These are phyloP conservation scores for Parietichytrium sp. DNA, from an alignment of 108 stramenopile genomes.

Conservation along the genomic window DNA sequence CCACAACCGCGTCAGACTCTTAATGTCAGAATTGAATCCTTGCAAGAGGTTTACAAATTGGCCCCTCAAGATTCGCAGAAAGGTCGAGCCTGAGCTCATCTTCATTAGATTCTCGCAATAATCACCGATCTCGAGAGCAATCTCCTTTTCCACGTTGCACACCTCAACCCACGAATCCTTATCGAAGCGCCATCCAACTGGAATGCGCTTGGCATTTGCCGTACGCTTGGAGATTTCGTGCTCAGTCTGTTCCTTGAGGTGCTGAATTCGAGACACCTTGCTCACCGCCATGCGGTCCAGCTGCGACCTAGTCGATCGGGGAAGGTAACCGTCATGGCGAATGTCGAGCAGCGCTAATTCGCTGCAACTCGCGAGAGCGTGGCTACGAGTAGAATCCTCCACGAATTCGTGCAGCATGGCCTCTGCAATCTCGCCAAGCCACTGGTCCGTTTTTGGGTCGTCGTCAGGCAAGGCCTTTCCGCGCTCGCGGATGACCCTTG, in stretches of 20 bases:
- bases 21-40: background rate
- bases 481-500: background rate
- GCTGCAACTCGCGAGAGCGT: background rate
- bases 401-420: slow-evolving; percentile 33
- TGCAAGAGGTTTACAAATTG: background rate
- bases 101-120: background rate
- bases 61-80: background rate
- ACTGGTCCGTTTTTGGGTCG: background rate
- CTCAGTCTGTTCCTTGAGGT: background rate
- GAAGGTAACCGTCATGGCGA: slow-evolving; percentile 2
- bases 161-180: slow-evolving; percentile 18
- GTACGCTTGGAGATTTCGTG: background rate
- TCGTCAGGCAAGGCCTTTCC: background rate
- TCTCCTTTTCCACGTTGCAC: slow-evolving; percentile 9
- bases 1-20: background rate
- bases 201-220: slow-evolving; percentile 30
- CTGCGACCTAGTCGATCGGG: background rate
- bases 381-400: slow-evolving; percentile 18
- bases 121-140: slow-evolving; percentile 25
- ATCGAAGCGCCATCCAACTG: slow-evolving; percentile 36
- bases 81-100: background rate
- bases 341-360: slow-evolving; percentile 14
- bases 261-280: background rate
- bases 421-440: slow-evolving; percentile 4
- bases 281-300: slow-evolving; percentile 26